Evolutionary conservation across 2,329 filamentous ascomycete genomes (phyloP), one percentile per base, ranked within the genome.

Genomic region (Neoascochyta sp.): DNA sequence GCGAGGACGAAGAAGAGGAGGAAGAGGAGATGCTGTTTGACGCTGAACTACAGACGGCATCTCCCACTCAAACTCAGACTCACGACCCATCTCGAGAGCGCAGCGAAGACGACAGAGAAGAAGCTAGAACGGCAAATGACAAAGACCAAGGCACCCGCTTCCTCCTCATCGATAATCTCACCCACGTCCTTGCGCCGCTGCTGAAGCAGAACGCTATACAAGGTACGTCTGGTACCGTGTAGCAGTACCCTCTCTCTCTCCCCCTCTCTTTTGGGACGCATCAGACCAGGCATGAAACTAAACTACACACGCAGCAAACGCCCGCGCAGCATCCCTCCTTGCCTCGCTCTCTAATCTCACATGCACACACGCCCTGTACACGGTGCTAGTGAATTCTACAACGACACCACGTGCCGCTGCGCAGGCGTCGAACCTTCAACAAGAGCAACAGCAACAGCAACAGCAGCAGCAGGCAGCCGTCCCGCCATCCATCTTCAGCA

Each of bases 11-110:
- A 32, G 50, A 50, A 5, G 50, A 52, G 4, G 49, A 59, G 4
- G 62, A 62, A 21, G 61, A 65, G 1, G 65, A 66, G 9, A 64
- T 68, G 57, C 38, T 69, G 0, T 57, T 63, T 22, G 60, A 63
- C 9, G 27, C 37, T 9, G 25, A 30, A 21, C 12, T 20, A 9
- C 13, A 22, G 11, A 18, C 29, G 14, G 13, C 28, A 17, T 6
- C 2, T 9, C 17, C 13, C 21, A 6, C 3, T 19, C 18, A 27
- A 8, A 9, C 8, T 29, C 9, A 29, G 22, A 21, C 9, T 21
- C 20, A 22, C n/a, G n/a, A n/a, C n/a, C n/a, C n/a, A n/a, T n/a
- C n/a, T n/a, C n/a, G n/a, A n/a, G n/a, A n/a, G n/a, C n/a, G n/a
- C n/a, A n/a, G n/a, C n/a, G n/a, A n/a, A 26, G 14, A 9, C 10